phyloP scores from a whole-genome alignment of 805 yeast species.

The Scheffersomyces stipitis region DNA sequence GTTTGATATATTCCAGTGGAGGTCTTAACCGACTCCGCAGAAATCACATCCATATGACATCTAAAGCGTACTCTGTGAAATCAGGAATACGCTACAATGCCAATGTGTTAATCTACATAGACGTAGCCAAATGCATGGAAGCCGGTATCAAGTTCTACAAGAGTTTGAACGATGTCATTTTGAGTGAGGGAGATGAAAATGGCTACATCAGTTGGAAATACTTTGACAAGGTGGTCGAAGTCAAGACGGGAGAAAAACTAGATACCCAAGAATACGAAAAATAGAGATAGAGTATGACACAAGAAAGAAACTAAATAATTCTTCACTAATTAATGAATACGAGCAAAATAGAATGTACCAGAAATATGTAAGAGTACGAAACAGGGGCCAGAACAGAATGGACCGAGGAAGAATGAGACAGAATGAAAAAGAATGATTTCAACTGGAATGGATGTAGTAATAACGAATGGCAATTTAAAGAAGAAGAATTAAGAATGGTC shows the following conservation, averaged over 20 bases:
- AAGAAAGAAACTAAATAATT: too few species aligned
- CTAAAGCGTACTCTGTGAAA: constrained; percentile 46
- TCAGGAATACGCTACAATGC: constrained; percentile 73
- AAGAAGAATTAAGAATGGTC: too few species aligned
- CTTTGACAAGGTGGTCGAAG: constrained; percentile 33
- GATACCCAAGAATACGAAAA: not conserved
- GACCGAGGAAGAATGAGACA: too few species aligned
- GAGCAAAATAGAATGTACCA: too few species aligned
- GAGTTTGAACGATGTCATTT: constrained; percentile 73
- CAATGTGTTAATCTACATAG: constrained; percentile 61
- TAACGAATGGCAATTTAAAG: too few species aligned
- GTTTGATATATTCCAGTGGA: constrained; percentile 46
- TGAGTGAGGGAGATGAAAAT: constrained; percentile 58
- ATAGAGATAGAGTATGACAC: too few species aligned
- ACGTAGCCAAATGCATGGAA: constrained; percentile 47
- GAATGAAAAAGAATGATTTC: too few species aligned
- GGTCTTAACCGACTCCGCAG: constrained; percentile 71
- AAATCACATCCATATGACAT: constrained; percentile 84
- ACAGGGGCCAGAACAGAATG: too few species aligned
- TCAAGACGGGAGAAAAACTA: constrained; percentile 2
- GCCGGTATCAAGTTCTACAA: constrained; percentile 51
- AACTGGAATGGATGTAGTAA: too few species aligned
- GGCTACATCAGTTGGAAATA: constrained; percentile 51
- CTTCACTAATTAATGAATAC: too few species aligned
- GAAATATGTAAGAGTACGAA: too few species aligned